Percentiles rank a stretch among this genome's conserved stretches.
Conservation (phyloP, 768 basidiomycete species). For the Tulasnella sp. region DNA sequence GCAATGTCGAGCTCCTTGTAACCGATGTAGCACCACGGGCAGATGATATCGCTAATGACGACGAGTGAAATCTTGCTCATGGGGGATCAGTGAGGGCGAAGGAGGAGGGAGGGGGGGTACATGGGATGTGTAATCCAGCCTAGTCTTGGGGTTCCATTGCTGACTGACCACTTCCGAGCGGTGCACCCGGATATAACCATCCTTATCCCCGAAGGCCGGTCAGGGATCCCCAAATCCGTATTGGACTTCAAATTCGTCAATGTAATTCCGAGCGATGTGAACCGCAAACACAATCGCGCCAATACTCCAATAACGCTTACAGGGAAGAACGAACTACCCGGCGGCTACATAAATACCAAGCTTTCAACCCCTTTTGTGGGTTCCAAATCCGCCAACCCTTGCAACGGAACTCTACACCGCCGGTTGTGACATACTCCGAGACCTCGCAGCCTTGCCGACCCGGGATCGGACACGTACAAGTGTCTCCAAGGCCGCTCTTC, state of each 20-base stretch:
- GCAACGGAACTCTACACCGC: too few species aligned
- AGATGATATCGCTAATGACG: conserved; percentile 12
- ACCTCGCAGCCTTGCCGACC: conserved; percentile 37
- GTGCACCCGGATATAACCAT: too few species aligned
- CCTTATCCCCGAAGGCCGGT: too few species aligned
- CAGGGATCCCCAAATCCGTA: too few species aligned
- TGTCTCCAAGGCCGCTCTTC: conserved; percentile 77
- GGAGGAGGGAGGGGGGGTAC: neutral
- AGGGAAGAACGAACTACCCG: too few species aligned
- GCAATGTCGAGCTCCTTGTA: conserved; percentile 31
- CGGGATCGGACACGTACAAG: conserved; percentile 82
- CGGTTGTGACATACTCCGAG: neutral
- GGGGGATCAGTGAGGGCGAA: neutral
- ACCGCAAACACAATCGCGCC: too few species aligned
- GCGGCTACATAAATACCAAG: too few species aligned
- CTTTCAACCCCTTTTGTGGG: too few species aligned
- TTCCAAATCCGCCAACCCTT: too few species aligned
- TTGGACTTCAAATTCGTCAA: too few species aligned
- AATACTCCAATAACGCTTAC: too few species aligned
- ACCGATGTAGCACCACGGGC: conserved; percentile 31
- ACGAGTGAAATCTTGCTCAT: conserved; percentile 6
- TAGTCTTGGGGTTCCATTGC: neutral
- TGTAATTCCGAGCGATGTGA: too few species aligned
- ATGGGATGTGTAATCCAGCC: neutral
- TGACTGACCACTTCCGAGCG: conserved; percentile 8